phyloP scores from a whole-genome alignment of 805 yeast genomes.

The Wickerhamiella parazyma region DNA sequence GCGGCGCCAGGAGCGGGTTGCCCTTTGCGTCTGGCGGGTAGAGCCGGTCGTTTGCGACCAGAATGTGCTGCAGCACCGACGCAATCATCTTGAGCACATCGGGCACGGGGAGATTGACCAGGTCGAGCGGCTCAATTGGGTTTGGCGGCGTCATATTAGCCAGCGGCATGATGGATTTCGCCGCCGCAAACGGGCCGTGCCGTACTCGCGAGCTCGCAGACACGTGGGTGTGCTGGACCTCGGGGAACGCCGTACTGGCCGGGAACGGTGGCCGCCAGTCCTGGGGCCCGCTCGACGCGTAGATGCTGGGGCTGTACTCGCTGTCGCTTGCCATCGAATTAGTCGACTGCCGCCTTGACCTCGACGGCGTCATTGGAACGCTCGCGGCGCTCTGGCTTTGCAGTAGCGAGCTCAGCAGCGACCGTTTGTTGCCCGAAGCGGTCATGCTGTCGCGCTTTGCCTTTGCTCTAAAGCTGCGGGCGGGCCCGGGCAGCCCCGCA shows the following conservation, averaged over 20 bases:
- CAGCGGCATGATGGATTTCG: conserved; percentile 5
- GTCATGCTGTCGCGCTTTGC: background rate
- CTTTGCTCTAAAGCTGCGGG: conserved; percentile 4
- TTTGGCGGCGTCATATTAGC: conserved; percentile 6
- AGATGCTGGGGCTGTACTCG: background rate
- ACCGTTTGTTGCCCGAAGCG: background rate
- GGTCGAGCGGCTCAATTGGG: conserved; percentile 33
- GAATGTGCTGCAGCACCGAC: conserved; percentile 69
- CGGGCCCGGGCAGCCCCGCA: conserved; percentile 13
- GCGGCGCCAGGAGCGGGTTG: conserved; percentile 14
- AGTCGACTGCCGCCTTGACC: conserved; percentile 5
- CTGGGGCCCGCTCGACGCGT: background rate
- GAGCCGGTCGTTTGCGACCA: conserved; percentile 76
- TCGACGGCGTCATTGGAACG: conserved; percentile 3
- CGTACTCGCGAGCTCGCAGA: background rate
- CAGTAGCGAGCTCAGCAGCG: conserved; percentile 1
- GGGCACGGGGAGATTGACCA: conserved; percentile 69
- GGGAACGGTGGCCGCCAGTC: conserved; percentile 7
- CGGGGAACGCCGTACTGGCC: background rate
- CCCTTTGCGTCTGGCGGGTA: conserved; percentile 45
- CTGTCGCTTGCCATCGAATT: conserved; percentile 2
- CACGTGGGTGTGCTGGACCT: background rate
- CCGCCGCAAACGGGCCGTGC: conserved; percentile 4
- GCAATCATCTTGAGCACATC: conserved; percentile 76
- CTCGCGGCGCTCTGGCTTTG: background rate